phyloP scores from a whole-genome alignment of 1,284 basidiomycete genomes.

The Austroboletus novae-zelandiae region DNA sequence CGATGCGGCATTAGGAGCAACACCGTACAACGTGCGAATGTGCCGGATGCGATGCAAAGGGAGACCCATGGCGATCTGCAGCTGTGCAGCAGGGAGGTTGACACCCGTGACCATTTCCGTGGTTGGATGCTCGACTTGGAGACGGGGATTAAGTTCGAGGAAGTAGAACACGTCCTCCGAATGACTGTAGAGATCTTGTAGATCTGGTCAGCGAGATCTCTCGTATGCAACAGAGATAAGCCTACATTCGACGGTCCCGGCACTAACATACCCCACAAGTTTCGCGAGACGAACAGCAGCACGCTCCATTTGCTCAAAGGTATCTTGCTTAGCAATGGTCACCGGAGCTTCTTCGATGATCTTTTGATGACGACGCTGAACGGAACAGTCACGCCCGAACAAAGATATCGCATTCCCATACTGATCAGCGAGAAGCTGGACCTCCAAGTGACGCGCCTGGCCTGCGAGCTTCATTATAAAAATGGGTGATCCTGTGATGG shows the following conservation, averaged over 20 bases:
- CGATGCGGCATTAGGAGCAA: conserved; percentile 81
- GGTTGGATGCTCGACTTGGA: conserved; percentile 99
- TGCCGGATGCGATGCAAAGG: conserved; percentile 95
- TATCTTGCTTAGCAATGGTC: conserved; percentile 90
- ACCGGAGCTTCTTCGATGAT: conserved; percentile 99
- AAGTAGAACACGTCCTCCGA: conserved; percentile 95
- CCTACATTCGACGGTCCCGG: conserved; percentile 97
- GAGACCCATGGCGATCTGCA: conserved; percentile 98
- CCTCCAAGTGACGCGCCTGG: conserved; percentile 95
- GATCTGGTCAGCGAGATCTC: conserved; percentile 6
- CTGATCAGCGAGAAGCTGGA: conserved; percentile 98
- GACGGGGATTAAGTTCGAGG: conserved; percentile 98
- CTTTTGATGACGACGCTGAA: conserved; percentile 99
- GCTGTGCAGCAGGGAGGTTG: conserved; percentile 96
- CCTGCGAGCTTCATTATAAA: conserved; percentile 99
- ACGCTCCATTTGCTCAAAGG: conserved; percentile 97
- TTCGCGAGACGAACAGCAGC: conserved; percentile 97
- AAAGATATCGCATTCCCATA: conserved; percentile 99
- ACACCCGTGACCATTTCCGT: conserved; percentile 99
- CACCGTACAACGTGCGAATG: conserved; percentile 95
- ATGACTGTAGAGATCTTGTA: conserved; percentile 91
- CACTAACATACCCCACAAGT: conserved; percentile 98
- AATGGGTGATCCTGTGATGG: conserved; percentile 84
- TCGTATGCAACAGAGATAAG: conserved; percentile 1
- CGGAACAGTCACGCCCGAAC: conserved; percentile 99